Evolutionary conservation across 208 protist genomes (phyloP), one percentile per base, ranked within the genome.

Genomic region (Acanthamoeba comandoni): DNA sequence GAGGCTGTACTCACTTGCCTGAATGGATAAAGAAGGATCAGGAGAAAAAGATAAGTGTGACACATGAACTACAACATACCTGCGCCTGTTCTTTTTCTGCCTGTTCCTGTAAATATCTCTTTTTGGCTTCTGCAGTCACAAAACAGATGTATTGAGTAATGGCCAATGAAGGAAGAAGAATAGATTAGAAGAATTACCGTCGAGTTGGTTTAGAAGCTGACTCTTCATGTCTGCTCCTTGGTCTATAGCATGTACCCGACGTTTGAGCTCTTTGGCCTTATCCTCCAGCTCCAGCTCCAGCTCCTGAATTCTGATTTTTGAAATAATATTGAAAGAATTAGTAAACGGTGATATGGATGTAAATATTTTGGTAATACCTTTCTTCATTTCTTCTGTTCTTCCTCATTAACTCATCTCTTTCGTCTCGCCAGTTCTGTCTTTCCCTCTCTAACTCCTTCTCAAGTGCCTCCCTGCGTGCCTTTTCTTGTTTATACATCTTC

Each of bases 261-360:
- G 35, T 53, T 80, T 80, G 9, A 58, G 35, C 71, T 80, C 49
- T 22, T 31, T n/a, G 4, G 53, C 71, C 71, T 80, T 80, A 53
- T 80, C 71, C 71, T 15, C 48, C 49, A 52, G 7, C 0, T 80
- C 43, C 9, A 17, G 4, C 35, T 80, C 71, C 9, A 75, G 67
- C 67, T 75, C 67, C 2, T n/a, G 19, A 19, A 51, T 24, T 19
- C 67, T 75, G 67, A 12, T 26, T n/a, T 26, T 26, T n/a, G 15
- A 60, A 64, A 64, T 13, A 70, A 70, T 43, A n/a, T n/a, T n/a
- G n/a, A n/a, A 43, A 43, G 35, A 43, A 43, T 43, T 5, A 43
- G 35, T 5, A 43, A 43, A 43, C 35, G 5, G 35, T 43, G 35
- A 1, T 43, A 1, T 43, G 1, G 35, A 43, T 7, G 35, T 43